phyloP scores from a whole-genome alignment of 177 flowering plant genomes.

The Vitis hybrid region DNA sequence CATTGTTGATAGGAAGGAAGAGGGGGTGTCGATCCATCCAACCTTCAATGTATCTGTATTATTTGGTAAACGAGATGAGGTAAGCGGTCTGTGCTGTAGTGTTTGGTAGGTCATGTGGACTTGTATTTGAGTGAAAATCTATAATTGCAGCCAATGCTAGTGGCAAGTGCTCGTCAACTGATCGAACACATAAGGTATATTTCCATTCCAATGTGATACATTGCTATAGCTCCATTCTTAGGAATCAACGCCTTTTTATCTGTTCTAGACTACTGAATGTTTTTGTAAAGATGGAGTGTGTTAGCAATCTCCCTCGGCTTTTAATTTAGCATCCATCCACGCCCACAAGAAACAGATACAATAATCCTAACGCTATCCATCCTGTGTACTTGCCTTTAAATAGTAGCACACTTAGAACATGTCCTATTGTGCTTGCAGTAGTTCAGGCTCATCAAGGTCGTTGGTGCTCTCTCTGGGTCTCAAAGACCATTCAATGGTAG shows the following conservation, averaged over 20 bases:
- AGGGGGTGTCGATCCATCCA: slow-evolving; percentile 60
- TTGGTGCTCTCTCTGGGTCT: slow-evolving; percentile 90
- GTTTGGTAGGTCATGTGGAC: neutral
- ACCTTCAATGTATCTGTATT: slow-evolving; percentile 68
- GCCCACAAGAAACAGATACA: no score
- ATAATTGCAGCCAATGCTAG: slow-evolving; percentile 75
- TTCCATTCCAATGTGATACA: neutral
- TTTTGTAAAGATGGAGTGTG: neutral
- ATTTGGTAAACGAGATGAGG: slow-evolving; percentile 97
- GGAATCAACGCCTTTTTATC: no score
- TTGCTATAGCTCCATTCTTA: no score
- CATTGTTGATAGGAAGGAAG: slow-evolving; percentile 66
- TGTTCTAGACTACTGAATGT: neutral
- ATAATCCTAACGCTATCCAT: no score
- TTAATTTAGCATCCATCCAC: no score
- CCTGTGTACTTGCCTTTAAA: no score
- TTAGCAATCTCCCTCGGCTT: no score
- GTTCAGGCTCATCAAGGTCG: slow-evolving; percentile 57
- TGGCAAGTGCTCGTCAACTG: slow-evolving; percentile 84
- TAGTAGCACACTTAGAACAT: neutral
- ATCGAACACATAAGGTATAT: slow-evolving; percentile 84
- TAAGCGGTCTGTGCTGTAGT: slow-evolving; percentile 17
- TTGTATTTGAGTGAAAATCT: slow-evolving; percentile 6
- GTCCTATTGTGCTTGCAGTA: slow-evolving; percentile 39
- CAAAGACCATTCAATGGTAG: slow-evolving; percentile 80